Evolutionary conservation across 2,329 filamentous ascomycete genomes (phyloP), one percentile per base, ranked within the genome.

Genomic region (Microdochium paspali): DNA sequence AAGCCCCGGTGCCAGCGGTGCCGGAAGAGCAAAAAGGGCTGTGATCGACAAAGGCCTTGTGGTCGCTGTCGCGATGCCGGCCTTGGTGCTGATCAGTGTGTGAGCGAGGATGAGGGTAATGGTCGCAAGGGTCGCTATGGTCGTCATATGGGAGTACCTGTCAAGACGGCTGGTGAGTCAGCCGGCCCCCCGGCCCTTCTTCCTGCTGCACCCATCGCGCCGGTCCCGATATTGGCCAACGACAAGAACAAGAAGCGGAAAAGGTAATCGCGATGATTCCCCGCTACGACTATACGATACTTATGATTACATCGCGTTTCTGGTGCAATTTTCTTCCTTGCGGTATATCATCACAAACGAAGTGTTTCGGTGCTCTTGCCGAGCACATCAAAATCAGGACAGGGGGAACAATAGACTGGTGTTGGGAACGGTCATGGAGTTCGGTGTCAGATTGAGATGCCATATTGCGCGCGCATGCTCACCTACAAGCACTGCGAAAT

Each of bases 11-110:
- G 93, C 73, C 93, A 98, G 66, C 86, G 93, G 49, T 98, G 93
- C 75, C 86, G 93, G 60, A 98, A 98, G 80, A 97, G 91, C 71
- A 98, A 98, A 77, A 98, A 98, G 71, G 93, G 93, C 12, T 98
- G 93, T 63, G 93, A 98, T 70, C 85, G 93, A 49, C 93, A 97
- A 68, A 84, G 93, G 32, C 93, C 93, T 24, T 98, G 93, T 61
- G 88, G 90, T 48, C 82, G 93, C 53, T 98, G 93, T 80, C 89
- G 90, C 65, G 93, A 98, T 68, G 93, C 93, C 40, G 93, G 93
- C 20, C 88, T 98, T 58, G 86, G 87, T 49, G 82, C 89, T 50
- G 93, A 97, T 56, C 88, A 91, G 54, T 98, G 93, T 66, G 82
- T 98, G 66, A 96, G 90, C 66, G 93, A 98, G 67, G 93, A 98